Conservation (phyloP, 495 filamentous ascomycete genomes). For the Aspergillus ellipticus region DNA sequence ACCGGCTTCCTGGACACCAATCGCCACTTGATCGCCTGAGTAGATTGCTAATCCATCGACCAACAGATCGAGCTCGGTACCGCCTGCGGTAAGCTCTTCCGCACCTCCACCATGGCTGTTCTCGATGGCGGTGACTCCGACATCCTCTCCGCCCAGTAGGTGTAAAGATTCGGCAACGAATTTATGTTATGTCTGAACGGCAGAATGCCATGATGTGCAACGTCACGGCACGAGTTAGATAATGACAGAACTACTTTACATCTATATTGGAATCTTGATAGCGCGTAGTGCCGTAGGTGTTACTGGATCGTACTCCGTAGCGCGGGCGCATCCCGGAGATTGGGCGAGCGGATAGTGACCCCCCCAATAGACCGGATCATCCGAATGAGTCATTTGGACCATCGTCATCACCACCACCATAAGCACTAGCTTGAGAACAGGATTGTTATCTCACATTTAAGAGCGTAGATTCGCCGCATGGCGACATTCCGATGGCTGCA, state of each 20-base stretch:
- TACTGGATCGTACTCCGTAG: not conserved
- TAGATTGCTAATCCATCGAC: slow-evolving; percentile 11
- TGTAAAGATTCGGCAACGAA: slow-evolving; percentile 8
- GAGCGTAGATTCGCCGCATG: not conserved
- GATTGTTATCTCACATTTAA: not conserved
- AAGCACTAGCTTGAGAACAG: not conserved
- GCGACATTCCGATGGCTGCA: not conserved
- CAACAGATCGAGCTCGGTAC: slow-evolving; percentile 92
- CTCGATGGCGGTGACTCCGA: slow-evolving; percentile 97
- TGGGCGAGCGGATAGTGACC: too few relatives aligned
- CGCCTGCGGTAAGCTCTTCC: slow-evolving; percentile 80
- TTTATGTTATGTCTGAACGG: slow-evolving; percentile 25
- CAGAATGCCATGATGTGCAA: slow-evolving; percentile 6
- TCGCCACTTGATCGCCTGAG: not conserved
- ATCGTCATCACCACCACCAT: not conserved
- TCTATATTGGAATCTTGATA: not conserved
- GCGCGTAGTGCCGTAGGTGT: not conserved
- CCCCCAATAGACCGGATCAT: not conserved
- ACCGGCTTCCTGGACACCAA: not conserved
- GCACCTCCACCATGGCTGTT: slow-evolving; percentile 90
- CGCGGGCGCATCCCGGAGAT: not conserved
- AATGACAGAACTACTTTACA: slow-evolving; percentile 20
- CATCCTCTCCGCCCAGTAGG: slow-evolving; percentile 66
- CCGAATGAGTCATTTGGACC: not conserved
- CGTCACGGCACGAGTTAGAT: slow-evolving; percentile 19